phyloP scores from a whole-genome alignment of 208 protist species.

The Trypanosomatidae sp. region DNA sequence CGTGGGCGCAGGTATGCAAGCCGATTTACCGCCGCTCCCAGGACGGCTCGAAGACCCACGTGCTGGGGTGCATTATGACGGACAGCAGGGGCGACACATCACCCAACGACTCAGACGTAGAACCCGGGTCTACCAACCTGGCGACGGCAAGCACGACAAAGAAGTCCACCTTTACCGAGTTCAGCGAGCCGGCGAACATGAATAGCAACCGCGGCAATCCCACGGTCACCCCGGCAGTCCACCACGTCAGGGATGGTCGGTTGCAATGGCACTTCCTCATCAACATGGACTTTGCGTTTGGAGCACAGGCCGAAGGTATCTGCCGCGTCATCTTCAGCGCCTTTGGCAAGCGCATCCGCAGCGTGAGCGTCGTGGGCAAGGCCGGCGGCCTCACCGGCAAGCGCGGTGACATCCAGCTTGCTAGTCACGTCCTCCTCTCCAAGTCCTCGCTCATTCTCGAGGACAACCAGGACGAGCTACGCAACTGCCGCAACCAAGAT shows the following conservation, averaged over 20 bases:
- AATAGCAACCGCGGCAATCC: too few relatives aligned
- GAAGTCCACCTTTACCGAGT: not conserved
- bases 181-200: not conserved
- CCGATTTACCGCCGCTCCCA: slow-evolving; percentile 26
- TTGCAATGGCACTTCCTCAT: slow-evolving; percentile 79
- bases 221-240: too few relatives aligned
- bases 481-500: slow-evolving; percentile 80
- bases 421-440: slow-evolving; percentile 83
- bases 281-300: slow-evolving; percentile 93
- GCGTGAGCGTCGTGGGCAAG: slow-evolving; percentile 89
- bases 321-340: slow-evolving; percentile 74
- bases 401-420: slow-evolving; percentile 88
- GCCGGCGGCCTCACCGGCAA: slow-evolving; percentile 80
- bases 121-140: not conserved
- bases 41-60: not conserved
- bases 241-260: slow-evolving; percentile 22
- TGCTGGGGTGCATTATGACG: slow-evolving; percentile 22
- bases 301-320: slow-evolving; percentile 85
- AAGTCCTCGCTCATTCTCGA: slow-evolving; percentile 84
- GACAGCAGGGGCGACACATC: slow-evolving; percentile 6
- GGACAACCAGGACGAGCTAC: slow-evolving; percentile 84
- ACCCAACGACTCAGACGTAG: not conserved
- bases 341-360: slow-evolving; percentile 82
- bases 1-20: slow-evolving; percentile 36
- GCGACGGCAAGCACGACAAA: not conserved